phyloP scores from a whole-genome alignment of 768 basidiomycete species.

The Pulveroboletus sp. region DNA sequence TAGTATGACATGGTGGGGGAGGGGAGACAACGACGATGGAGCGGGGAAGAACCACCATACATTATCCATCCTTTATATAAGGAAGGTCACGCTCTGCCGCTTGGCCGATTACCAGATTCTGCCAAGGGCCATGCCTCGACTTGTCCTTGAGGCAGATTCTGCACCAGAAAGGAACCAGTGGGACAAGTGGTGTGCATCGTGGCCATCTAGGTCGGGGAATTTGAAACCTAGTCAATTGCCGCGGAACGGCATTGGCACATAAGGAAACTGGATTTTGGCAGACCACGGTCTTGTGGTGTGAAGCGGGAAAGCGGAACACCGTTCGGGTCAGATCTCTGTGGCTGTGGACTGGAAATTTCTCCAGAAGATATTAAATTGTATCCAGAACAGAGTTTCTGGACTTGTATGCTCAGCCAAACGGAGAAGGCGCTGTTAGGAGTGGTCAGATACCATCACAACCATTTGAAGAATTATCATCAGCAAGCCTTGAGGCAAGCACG shows the following conservation, averaged over 20 bases:
- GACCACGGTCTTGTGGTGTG: conserved; percentile 1
- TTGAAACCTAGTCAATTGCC: conserved; percentile 20
- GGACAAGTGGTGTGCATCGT: conserved; percentile 10
- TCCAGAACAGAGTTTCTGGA: background rate
- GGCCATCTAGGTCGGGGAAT: conserved; percentile 14
- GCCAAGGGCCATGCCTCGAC: conserved; percentile 34
- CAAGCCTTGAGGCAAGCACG: conserved; percentile 21
- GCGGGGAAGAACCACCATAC: background rate
- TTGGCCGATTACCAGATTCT: conserved; percentile 13
- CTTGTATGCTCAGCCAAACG: background rate
- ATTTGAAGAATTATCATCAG: too few relatives aligned
- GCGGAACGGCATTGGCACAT: conserved; percentile 2
- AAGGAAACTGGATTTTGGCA: conserved; percentile 2
- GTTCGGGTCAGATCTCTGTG: conserved; percentile 1
- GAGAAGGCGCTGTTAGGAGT: conserved; percentile 12
- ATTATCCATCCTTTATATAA: conserved; percentile 24
- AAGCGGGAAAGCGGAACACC: conserved; percentile 24
- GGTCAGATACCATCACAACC: background rate
- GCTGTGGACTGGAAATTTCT: background rate
- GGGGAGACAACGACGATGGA: conserved; percentile 1
- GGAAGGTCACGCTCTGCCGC: conserved; percentile 5
- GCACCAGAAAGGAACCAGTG: conserved; percentile 16
- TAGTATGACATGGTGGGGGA: conserved; percentile 40
- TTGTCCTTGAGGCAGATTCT: conserved; percentile 22
- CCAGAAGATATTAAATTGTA: background rate